Evolutionary conservation across 352 stramenopile species (phyloP).

Genomic region (Phytophthora multivora): DNA sequence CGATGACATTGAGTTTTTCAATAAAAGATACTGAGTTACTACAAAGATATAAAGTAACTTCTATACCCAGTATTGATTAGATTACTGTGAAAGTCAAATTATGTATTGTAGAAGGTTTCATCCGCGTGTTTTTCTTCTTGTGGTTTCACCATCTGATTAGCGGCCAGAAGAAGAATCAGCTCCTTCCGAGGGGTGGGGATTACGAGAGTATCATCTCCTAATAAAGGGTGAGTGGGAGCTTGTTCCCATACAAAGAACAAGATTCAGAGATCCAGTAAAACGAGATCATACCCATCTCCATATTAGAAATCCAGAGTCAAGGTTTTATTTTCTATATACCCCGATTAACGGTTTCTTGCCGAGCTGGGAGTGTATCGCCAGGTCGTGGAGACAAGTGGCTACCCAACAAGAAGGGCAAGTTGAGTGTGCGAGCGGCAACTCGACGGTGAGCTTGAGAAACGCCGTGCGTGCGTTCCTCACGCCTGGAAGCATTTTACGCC

Average conservation of each 20-base stretch:
- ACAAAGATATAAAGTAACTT: not conserved
- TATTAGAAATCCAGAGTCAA: conserved; percentile 7
- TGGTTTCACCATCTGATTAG: conserved; percentile 22
- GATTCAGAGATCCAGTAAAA: not conserved
- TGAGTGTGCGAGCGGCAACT: conserved; percentile 15
- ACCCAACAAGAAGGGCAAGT: conserved; percentile 7
- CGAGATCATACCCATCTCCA: not conserved
- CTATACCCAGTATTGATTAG: not conserved
- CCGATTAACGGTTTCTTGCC: not conserved
- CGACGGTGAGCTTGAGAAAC: conserved; percentile 24
- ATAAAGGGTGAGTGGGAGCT: conserved; percentile 1
- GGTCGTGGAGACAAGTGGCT: conserved; percentile 29
- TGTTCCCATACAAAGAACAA: not conserved
- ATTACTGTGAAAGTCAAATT: not conserved
- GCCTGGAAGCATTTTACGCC: not conserved
- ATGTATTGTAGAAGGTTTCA: conserved; percentile 10
- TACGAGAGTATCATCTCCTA: too few relatives aligned
- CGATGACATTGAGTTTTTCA: not conserved
- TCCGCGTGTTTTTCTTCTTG: conserved; percentile 24
- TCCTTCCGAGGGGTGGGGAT: conserved; percentile 1
- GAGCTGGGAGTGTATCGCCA: conserved; percentile 17
- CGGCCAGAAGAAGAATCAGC: conserved; percentile 25
- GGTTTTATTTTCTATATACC: not conserved
- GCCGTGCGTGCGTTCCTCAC: conserved; percentile 20
- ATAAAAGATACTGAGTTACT: too few relatives aligned